These are phyloP conservation scores for Eragrostis curvula DNA, from an alignment of 176 grass and related monocot species.

Conservation along the genomic window DNA sequence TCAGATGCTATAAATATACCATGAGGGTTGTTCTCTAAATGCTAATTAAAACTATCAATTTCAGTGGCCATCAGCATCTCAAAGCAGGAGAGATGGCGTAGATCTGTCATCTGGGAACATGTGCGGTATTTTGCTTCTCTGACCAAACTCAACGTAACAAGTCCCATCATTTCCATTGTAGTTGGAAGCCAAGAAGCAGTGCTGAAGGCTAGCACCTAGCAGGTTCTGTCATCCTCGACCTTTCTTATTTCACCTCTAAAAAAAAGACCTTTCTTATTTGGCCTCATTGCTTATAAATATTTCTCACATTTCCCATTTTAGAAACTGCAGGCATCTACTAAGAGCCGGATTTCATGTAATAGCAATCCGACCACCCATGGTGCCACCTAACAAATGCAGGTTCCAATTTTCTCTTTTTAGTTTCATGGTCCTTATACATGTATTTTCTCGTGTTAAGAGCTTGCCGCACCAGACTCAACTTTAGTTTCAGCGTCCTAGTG, in stretches of 20 bases:
- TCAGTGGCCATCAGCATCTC: constrained; percentile 70
- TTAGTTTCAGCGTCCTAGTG: no score
- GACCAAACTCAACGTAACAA: constrained; percentile 60
- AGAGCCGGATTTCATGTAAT: constrained; percentile 83
- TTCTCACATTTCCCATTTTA: constrained; percentile 18
- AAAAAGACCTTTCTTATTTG: no score
- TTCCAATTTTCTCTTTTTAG: neutral
- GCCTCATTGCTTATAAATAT: neutral
- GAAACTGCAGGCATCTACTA: constrained; percentile 66
- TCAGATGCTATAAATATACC: neutral
- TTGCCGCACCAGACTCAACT: no score
- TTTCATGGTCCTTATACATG: no score
- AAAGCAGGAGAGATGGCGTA: constrained; percentile 70
- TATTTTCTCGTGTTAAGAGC: no score
- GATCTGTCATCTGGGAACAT: constrained; percentile 60
- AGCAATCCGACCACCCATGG: constrained; percentile 80
- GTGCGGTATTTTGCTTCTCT: constrained; percentile 71
- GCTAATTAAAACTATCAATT: constrained; percentile 18
- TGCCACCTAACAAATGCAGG: constrained; percentile 81
- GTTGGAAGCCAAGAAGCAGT: constrained; percentile 71
- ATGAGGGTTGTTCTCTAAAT: constrained; percentile 3
- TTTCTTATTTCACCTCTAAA: no score
- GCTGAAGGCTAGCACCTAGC: constrained; percentile 69
- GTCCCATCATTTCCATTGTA: constrained; percentile 82
- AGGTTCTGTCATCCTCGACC: no score